These are phyloP conservation scores for Colletotrichum sp. DNA, from an alignment of 2,329 filamentous ascomycete genomes.

Conservation along the genomic window DNA sequence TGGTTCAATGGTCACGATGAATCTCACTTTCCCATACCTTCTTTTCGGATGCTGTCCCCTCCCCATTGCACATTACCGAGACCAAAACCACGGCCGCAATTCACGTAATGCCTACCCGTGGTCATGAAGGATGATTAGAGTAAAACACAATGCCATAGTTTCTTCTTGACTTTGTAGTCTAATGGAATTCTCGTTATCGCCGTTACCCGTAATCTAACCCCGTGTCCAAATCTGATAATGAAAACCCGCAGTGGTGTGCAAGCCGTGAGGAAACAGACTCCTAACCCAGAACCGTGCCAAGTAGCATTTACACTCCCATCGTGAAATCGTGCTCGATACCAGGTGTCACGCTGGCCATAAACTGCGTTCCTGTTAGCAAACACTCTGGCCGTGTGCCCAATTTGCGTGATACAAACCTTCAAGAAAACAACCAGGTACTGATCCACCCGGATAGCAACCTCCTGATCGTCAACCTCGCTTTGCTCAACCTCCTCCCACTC, in stretches of 20 bases:
- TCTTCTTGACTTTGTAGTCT: conserved; percentile 12
- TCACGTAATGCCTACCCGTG: not conserved
- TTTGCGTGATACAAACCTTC: conserved; percentile 65
- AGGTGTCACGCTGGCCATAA: conserved; percentile 89
- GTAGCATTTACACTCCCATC: conserved; percentile 76
- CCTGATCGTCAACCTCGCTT: conserved; percentile 68
- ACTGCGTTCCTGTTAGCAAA: conserved; percentile 47
- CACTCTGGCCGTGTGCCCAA: not conserved
- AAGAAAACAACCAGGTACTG: conserved; percentile 88
- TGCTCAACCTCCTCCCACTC: conserved; percentile 72
- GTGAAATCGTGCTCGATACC: conserved; percentile 98
- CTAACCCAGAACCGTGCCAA: not conserved
- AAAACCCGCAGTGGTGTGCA: not conserved
- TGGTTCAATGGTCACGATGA: not conserved
- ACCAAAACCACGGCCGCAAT: not conserved
- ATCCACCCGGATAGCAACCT: conserved; percentile 84
- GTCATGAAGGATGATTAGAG: not conserved
- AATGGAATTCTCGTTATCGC: conserved; percentile 3
- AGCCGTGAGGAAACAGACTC: not conserved
- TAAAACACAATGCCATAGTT: not conserved
- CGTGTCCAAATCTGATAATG: not conserved
- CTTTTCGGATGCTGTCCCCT: not conserved
- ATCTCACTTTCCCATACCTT: not conserved
- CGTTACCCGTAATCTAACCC: conserved; percentile 2
- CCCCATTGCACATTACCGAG: not conserved